Percentiles rank a stretch among this genome's conserved stretches.
phyloP scores from a whole-genome alignment of 208 protist species.

The Wallacemonas sp. region DNA sequence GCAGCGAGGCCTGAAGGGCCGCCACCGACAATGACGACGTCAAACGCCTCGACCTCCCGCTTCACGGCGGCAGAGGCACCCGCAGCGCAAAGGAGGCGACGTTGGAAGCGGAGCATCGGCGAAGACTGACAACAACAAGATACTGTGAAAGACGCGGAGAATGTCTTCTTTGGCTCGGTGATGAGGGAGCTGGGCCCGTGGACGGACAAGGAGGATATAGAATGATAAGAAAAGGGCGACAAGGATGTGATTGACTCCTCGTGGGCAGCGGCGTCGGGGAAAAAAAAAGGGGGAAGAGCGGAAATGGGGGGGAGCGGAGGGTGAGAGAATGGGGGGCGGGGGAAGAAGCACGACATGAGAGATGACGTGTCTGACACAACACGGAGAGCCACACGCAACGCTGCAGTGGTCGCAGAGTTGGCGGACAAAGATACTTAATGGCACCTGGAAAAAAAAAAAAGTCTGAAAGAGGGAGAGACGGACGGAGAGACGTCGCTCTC shows the following conservation, averaged over 20 bases:
- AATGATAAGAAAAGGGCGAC: not conserved
- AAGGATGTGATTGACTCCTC: not conserved
- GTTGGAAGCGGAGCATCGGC: constrained; percentile 42
- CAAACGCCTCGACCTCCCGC: constrained; percentile 93
- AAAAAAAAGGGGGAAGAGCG: not conserved
- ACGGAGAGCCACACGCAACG: too few relatives aligned
- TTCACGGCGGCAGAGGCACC: constrained; percentile 34
- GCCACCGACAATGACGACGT: constrained; percentile 97
- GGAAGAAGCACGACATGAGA: not conserved
- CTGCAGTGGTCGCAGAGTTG: too few relatives aligned
- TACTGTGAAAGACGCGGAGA: not conserved
- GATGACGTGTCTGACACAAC: too few relatives aligned
- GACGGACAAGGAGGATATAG: not conserved
- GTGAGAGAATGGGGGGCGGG: not conserved
- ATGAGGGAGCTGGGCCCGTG: not conserved
- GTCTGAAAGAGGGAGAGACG: not conserved
- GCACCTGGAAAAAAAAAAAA: constrained; percentile 2
- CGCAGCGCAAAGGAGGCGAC: constrained; percentile 34
- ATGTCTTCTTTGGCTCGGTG: too few relatives aligned
- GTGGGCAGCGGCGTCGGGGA: not conserved
- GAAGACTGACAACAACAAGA: not conserved
- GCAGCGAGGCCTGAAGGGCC: constrained; percentile 95
- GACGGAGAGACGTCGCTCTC: too few relatives aligned
- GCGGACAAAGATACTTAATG: too few relatives aligned
- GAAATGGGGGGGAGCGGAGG: not conserved